phyloP scores from a whole-genome alignment of 176 grass and related monocot genomes.

The Musa troglodytarum region DNA sequence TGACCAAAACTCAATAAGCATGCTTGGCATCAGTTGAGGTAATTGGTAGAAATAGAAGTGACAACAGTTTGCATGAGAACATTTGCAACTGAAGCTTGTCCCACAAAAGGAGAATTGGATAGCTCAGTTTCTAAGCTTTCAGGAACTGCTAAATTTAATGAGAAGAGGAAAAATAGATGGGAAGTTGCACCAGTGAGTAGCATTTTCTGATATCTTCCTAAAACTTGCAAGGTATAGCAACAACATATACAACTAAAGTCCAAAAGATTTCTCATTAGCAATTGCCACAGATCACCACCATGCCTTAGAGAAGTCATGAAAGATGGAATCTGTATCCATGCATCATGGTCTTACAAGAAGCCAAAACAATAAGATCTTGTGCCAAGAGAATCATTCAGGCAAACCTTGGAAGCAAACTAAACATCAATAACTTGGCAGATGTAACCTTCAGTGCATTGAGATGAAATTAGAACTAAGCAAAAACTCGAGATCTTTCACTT shows the following conservation, averaged over 20 bases:
- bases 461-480: not conserved
- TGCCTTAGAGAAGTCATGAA: not conserved
- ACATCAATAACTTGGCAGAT: not conserved
- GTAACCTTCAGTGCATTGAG: not conserved
- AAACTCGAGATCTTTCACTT: not conserved
- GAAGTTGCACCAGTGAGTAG: not conserved
- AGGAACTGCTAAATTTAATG: not conserved
- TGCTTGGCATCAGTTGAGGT: too few species aligned
- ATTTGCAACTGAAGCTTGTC: not conserved
- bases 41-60: not conserved
- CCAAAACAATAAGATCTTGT: not conserved
- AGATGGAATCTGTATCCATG: not conserved
- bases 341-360: not conserved
- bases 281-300: not conserved
- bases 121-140: not conserved
- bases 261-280: not conserved
- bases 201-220: not conserved
- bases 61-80: not conserved
- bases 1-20: too few species aligned
- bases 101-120: not conserved
- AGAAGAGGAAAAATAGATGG: not conserved
- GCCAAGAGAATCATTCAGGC: not conserved
- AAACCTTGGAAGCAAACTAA: not conserved
- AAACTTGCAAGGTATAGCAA: not conserved
- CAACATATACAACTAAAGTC: not conserved